Conservation (phyloP, 2,329 filamentous ascomycete genomes). For the Talaromyces sp. region DNA sequence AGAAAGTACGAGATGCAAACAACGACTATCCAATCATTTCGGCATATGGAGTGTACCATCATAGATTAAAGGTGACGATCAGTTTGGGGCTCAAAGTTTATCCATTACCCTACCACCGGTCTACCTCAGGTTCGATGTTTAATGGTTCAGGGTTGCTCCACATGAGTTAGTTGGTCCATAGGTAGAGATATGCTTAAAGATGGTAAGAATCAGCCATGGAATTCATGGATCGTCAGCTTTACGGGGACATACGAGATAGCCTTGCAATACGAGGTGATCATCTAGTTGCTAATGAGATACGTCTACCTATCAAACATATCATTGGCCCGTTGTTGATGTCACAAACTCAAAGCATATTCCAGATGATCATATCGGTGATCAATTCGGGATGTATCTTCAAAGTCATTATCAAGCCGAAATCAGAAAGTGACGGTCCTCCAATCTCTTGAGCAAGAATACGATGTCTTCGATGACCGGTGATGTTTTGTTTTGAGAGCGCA, state of each 20-base stretch:
- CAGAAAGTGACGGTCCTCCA: background rate
- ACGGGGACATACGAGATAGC: background rate
- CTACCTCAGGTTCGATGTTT: background rate
- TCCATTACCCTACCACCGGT: background rate
- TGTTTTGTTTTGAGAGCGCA: background rate
- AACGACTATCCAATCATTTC: background rate
- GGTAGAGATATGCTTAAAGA: background rate
- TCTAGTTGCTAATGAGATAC: background rate
- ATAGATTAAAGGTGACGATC: constrained; percentile 7
- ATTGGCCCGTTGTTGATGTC: background rate
- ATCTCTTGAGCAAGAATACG: background rate
- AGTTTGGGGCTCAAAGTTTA: background rate
- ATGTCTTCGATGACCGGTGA: background rate
- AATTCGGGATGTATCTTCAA: background rate
- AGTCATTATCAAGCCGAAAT: background rate
- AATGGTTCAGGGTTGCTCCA: background rate
- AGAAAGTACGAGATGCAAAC: background rate
- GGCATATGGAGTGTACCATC: background rate
- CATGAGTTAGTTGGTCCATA: background rate
- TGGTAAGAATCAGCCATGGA: background rate
- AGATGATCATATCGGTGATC: background rate
- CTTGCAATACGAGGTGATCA: background rate
- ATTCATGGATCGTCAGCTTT: background rate
- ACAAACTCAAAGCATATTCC: background rate
- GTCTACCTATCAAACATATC: background rate